A percentile compares a stretch with the other conserved stretches of the same genome.
phyloP scores from a whole-genome alignment of 768 basidiomycete species.

The Amanita fuliginea region DNA sequence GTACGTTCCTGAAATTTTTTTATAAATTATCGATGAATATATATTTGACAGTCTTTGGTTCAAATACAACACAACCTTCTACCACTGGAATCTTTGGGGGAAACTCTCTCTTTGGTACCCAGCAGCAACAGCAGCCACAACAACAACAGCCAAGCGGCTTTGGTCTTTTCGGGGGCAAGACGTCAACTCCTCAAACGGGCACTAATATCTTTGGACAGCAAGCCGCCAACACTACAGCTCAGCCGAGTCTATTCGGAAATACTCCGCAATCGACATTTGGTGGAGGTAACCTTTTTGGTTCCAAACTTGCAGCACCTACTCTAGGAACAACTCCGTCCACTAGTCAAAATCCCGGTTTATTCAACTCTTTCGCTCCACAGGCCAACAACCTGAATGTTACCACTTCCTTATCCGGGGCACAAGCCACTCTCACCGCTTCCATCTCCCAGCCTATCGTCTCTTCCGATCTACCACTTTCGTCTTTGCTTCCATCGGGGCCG shows the following conservation, averaged over 20 bases:
- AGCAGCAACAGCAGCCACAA: slow-evolving; percentile 15
- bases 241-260: slow-evolving; percentile 38
- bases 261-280: slow-evolving; percentile 32
- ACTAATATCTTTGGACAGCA: slow-evolving; percentile 32
- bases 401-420: slow-evolving; percentile 30
- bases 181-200: slow-evolving; percentile 20
- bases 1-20: slow-evolving; percentile 11
- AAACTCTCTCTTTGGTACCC: slow-evolving; percentile 11
- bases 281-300: slow-evolving; percentile 33
- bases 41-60: slow-evolving; percentile 1
- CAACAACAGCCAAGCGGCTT: slow-evolving; percentile 24
- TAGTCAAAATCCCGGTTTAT: slow-evolving; percentile 28
- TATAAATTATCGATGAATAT: neutral
- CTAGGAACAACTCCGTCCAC: slow-evolving; percentile 33
- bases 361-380: slow-evolving; percentile 25
- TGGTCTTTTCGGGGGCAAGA: slow-evolving; percentile 34
- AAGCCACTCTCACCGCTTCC: slow-evolving; percentile 67
- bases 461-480: slow-evolving; percentile 61
- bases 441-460: slow-evolving; percentile 73
- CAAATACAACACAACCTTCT: neutral
- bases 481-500: slow-evolving; percentile 63
- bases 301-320: slow-evolving; percentile 38
- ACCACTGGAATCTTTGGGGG: slow-evolving; percentile 14
- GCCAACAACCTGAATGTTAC: slow-evolving; percentile 28
- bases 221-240: slow-evolving; percentile 15